Evolutionary conservation across 306 rosid genomes (phyloP), one percentile per base, ranked within the genome.

Genomic region (Parietaria judaica): DNA sequence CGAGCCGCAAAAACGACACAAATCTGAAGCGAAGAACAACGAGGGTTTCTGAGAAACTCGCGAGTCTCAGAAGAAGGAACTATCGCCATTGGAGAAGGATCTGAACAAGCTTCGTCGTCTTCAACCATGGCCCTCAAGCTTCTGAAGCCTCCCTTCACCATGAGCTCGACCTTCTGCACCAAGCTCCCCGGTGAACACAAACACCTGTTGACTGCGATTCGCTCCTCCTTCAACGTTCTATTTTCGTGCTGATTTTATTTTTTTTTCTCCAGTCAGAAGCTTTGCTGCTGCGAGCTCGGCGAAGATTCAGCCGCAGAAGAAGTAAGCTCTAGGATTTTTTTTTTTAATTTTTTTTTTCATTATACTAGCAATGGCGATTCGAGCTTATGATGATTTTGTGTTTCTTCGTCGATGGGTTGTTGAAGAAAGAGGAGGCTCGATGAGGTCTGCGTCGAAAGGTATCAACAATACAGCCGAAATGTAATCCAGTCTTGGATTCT

Each of bases 401-500:
- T 14, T 7, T 66, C 60, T 44, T 59, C 34, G 10, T 54, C 51
- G 1, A n/a, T 34, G 14, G 1, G 1, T 36, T 6, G 54, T 69
- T 73, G 41, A 61, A 88, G 96, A 79, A 92, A 72, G 71, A 83
- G 51, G 81, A 80, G 94, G 81, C 79, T 92, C 63, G 96, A 92
- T 76, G 96, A 92, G 66, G 45, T 80, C 56, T 92, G 96, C 66
- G 82, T 86, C 34, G 85, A 88, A 72, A 86, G 82, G 50, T 88
- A 71, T 71, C 81, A 88, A 69, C 88, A 92, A 49, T 86, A 86
- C 70, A 88, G 95, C 79, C 82, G 98, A 75, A 84, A 89, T 16
- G 67, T 81, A 60, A 86, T 92, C 39, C 98, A 86, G 57, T 88
- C 98, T 7, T 92, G 96, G 98, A 92, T 88, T 65, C 65, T 88